These are phyloP conservation scores for Alternaria gansuensis DNA, from an alignment of 2,329 filamentous ascomycete species.

Conservation along the genomic window DNA sequence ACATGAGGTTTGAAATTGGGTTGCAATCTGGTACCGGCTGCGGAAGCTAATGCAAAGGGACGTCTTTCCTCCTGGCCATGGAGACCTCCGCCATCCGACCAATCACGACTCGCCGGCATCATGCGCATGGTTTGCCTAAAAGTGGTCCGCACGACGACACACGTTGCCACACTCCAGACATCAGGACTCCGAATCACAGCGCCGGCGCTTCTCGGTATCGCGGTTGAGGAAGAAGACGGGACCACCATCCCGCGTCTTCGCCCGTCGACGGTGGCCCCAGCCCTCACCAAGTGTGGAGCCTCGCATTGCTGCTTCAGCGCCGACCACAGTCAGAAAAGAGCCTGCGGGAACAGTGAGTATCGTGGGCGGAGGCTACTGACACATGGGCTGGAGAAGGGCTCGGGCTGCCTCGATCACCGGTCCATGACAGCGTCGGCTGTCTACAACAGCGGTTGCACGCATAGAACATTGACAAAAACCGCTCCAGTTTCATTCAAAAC, in stretches of 20 bases:
- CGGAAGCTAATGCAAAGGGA: conserved; percentile 21
- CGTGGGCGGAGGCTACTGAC: not conserved
- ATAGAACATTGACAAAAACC: not conserved
- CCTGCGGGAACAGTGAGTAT: not conserved
- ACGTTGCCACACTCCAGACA: not conserved
- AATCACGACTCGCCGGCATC: conserved; percentile 18
- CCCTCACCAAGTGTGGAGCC: not conserved
- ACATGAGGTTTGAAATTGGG: conserved; percentile 7
- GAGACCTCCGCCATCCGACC: conserved; percentile 11
- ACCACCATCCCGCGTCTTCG: not conserved
- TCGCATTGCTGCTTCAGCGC: not conserved
- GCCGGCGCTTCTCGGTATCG: not conserved
- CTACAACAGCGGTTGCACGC: too few relatives aligned
- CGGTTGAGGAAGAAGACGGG: not conserved
- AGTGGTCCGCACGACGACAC: conserved; percentile 22
- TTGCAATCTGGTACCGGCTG: conserved; percentile 10
- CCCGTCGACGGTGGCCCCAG: not conserved
- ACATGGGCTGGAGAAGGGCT: not conserved
- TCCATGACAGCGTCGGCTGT: too few relatives aligned
- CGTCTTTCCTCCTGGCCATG: conserved; percentile 13
- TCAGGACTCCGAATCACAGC: not conserved
- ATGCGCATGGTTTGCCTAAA: conserved; percentile 22
- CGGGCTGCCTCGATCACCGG: not conserved
- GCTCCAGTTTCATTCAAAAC: not conserved
- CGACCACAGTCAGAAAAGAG: not conserved